phyloP scores from a whole-genome alignment of 345 rosid species.

The Cochlearia excelsa region DNA sequence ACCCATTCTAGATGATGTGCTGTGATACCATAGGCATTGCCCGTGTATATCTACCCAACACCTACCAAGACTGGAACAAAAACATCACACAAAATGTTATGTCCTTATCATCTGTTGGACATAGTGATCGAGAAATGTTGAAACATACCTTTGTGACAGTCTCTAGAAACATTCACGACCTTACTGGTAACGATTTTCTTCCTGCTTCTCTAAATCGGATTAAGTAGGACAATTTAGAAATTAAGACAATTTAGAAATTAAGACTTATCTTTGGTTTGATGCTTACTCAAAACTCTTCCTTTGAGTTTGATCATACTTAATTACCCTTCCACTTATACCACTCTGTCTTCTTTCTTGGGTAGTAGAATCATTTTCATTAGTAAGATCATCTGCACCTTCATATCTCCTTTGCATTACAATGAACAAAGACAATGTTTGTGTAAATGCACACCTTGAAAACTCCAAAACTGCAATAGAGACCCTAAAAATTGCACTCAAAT shows the following conservation, averaged over 20 bases:
- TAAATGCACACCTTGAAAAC: slow-evolving; percentile 44
- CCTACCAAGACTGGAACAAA: slow-evolving; percentile 45
- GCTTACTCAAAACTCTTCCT: neutral
- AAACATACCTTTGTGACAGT: slow-evolving; percentile 79
- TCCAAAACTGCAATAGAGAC: slow-evolving; percentile 48
- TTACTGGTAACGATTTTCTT: slow-evolving; percentile 80
- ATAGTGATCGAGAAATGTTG: neutral
- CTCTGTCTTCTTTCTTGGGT: slow-evolving; percentile 28
- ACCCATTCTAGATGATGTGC: slow-evolving; percentile 98
- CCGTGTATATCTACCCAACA: slow-evolving; percentile 81
- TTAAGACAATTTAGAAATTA: too few species aligned
- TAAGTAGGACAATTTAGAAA: slow-evolving; percentile 19
- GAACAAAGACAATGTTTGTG: slow-evolving; percentile 38
- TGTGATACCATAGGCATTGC: slow-evolving; percentile 76
- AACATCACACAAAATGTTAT: neutral
- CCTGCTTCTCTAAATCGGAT: slow-evolving; percentile 58
- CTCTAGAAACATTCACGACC: slow-evolving; percentile 95
- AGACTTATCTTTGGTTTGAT: neutral
- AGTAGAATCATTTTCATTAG: slow-evolving; percentile 40
- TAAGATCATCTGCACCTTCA: slow-evolving; percentile 74
- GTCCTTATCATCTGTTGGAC: neutral
- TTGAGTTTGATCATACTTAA: slow-evolving; percentile 19
- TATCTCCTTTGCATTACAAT: slow-evolving; percentile 67
- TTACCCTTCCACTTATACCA: slow-evolving; percentile 75
- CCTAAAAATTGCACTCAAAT: slow-evolving; percentile 42